A percentile compares a stretch with the other conserved stretches of the same genome.
Conservation (phyloP, 2,329 filamentous ascomycete species). For the Teratosphaeria nubilosa region DNA sequence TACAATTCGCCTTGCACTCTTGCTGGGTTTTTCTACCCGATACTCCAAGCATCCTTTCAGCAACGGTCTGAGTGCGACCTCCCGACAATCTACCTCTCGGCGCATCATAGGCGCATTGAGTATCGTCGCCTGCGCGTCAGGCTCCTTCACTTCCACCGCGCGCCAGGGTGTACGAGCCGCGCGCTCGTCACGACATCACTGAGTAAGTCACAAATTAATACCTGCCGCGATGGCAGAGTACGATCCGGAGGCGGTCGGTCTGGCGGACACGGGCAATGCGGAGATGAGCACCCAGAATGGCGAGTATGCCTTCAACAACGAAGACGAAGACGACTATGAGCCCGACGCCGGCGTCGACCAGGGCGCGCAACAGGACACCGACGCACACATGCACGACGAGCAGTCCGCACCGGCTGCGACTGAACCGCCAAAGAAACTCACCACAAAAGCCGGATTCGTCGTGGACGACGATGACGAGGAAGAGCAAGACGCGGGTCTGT, state of each 20-base stretch:
- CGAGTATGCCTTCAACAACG: conserved; percentile 7
- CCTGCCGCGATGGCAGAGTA: conserved; percentile 37
- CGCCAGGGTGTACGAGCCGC: background rate
- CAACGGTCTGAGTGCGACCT: background rate
- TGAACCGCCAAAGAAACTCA: conserved; percentile 31
- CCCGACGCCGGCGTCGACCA: conserved; percentile 21
- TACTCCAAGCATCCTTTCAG: background rate
- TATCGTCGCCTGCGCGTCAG: background rate
- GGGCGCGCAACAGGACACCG: conserved; percentile 29
- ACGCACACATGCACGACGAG: conserved; percentile 26
- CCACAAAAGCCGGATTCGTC: conserved; percentile 52
- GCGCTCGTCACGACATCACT: background rate
- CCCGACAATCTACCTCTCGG: background rate
- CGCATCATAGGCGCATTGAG: background rate
- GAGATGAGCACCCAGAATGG: conserved; percentile 3
- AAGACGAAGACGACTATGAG: conserved; percentile 25
- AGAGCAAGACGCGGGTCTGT: conserved; percentile 23
- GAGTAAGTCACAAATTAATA: background rate
- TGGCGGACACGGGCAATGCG: conserved; percentile 25
- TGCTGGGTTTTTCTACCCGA: background rate
- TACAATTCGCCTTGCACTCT: background rate
- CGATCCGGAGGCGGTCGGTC: conserved; percentile 13
- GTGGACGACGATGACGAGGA: conserved; percentile 53
- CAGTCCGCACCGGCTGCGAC: conserved; percentile 9
- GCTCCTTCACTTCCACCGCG: background rate